Percentiles rank a stretch among this genome's conserved stretches.
These are phyloP conservation scores for Selenicereus undatus DNA, from an alignment of 148 eudicot genomes.

Conservation along the genomic window DNA sequence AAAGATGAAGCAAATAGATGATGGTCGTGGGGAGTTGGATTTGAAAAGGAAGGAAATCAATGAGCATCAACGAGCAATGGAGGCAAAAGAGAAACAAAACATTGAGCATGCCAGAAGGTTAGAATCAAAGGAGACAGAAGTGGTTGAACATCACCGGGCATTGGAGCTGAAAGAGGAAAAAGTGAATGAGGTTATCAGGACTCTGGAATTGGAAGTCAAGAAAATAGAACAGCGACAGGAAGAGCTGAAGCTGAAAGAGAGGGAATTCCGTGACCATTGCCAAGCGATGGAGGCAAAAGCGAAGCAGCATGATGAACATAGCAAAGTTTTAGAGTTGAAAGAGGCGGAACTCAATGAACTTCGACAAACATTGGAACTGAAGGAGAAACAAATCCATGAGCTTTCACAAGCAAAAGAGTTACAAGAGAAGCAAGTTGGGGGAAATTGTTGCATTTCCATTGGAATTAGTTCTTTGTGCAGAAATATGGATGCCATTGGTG, in stretches of 20 bases:
- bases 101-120: neutral
- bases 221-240: neutral
- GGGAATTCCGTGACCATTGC: neutral
- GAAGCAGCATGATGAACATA: neutral
- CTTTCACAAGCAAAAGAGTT: neutral
- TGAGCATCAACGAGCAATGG: neutral
- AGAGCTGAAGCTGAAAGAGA: neutral
- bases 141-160: neutral
- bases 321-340: neutral
- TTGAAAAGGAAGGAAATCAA: neutral
- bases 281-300: slow-evolving; percentile 10
- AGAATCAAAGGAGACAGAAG: slow-evolving; percentile 15
- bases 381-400: slow-evolving; percentile 3
- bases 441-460: neutral
- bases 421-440: neutral
- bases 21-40: neutral
- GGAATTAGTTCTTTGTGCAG: slow-evolving; percentile 18
- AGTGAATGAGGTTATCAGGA: neutral
- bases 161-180: neutral
- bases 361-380: neutral
- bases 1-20: slow-evolving; percentile 9
- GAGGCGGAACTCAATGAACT: neutral
- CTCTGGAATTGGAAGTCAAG: neutral
- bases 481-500: slow-evolving; percentile 26
- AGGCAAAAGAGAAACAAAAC: neutral